A percentile compares a stretch with the other conserved stretches of the same genome.
phyloP scores from a whole-genome alignment of 2,329 filamentous ascomycete genomes.

The Esteya vermicola region DNA sequence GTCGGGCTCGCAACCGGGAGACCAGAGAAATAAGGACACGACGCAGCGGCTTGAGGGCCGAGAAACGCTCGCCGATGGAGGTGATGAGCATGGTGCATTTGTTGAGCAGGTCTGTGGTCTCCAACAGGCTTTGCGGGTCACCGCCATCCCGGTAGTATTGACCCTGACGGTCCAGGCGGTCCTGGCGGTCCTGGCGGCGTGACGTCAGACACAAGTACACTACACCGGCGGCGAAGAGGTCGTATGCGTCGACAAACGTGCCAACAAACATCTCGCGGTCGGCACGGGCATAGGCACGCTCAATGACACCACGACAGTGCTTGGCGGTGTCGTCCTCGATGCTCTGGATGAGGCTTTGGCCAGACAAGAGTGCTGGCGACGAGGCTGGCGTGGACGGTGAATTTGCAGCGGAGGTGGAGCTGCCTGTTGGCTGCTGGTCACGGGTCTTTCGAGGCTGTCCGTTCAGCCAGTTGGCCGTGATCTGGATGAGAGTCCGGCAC shows the following conservation, averaged over 20 bases:
- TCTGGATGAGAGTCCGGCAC: slow-evolving; percentile 5
- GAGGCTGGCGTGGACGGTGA: neutral
- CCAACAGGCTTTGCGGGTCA: neutral
- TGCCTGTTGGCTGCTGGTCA: neutral
- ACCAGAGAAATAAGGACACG: neutral
- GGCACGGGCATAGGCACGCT: slow-evolving; percentile 4
- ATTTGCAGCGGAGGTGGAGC: neutral
- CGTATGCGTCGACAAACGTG: slow-evolving; percentile 8
- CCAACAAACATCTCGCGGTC: neutral
- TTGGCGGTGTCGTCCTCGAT: slow-evolving; percentile 4
- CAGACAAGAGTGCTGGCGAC: neutral
- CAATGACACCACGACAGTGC: slow-evolving; percentile 4
- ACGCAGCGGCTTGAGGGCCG: slow-evolving; percentile 2
- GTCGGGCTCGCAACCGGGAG: neutral
- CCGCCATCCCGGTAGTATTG: neutral
- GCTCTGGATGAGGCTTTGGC: neutral
- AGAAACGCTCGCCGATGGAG: slow-evolving; percentile 3
- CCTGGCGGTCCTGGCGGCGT: neutral
- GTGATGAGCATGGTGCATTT: slow-evolving; percentile 5
- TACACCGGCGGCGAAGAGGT: slow-evolving; percentile 5
- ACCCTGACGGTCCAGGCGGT: neutral
- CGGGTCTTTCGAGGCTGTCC: neutral
- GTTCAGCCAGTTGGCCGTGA: neutral
- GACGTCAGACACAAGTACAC: slow-evolving; percentile 2
- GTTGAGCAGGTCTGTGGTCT: slow-evolving; percentile 3